Evolutionary conservation across 2,329 filamentous ascomycete species (phyloP).

Genomic region (Colletotrichum caudatum): DNA sequence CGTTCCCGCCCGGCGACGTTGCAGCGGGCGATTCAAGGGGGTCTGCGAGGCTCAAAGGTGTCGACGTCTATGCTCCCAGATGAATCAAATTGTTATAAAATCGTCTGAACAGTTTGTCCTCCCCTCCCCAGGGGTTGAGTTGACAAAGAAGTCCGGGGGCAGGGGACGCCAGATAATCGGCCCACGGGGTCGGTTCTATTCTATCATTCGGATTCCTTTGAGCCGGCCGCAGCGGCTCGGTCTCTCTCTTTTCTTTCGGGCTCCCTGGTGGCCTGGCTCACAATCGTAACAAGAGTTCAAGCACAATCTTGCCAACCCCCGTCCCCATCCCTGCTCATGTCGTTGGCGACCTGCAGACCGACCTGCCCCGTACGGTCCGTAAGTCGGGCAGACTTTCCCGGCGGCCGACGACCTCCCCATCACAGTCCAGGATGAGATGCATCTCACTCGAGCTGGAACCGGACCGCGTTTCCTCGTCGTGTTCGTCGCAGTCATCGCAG

Average conservation of each 20-base stretch:
- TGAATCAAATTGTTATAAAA: neutral
- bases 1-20: neutral
- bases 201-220: neutral
- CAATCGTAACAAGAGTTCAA: neutral
- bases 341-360: conserved; percentile 18
- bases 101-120: neutral
- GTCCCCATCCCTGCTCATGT: neutral
- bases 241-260: neutral
- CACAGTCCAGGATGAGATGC: conserved; percentile 22
- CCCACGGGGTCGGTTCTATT: neutral
- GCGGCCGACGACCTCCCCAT: conserved; percentile 32
- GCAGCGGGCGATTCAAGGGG: neutral
- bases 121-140: neutral
- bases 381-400: conserved; percentile 35
- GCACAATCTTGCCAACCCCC: too few species aligned
- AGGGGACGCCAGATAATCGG: neutral
- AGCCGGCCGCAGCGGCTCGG: neutral
- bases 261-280: neutral
- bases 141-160: neutral
- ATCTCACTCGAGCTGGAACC: neutral
- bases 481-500: neutral
- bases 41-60: neutral
- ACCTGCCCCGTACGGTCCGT: conserved; percentile 33
- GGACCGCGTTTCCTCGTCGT: neutral
- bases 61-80: neutral